A percentile compares a stretch with the other conserved stretches of the same genome.
Conservation (phyloP, 441 rosid species). For the Adansonia madagascariensis region DNA sequence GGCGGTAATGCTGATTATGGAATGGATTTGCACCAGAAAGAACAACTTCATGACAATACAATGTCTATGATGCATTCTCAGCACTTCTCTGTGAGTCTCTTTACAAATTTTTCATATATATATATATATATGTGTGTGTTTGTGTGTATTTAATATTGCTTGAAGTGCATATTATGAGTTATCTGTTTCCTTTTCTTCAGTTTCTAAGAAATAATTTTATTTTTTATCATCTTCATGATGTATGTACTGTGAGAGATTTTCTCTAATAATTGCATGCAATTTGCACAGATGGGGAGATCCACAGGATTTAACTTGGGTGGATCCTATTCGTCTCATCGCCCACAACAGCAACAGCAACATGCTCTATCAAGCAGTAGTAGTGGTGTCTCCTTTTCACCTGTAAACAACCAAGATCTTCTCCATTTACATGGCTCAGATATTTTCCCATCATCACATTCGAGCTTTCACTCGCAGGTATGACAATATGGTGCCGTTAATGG, state of each 20-base stretch:
- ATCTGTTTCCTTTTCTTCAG: not conserved
- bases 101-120: slow-evolving; percentile 15
- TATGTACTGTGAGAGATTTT: not conserved
- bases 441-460: slow-evolving; percentile 77
- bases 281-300: slow-evolving; percentile 84
- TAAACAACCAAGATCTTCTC: slow-evolving; percentile 76
- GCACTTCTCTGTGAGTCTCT: slow-evolving; percentile 79
- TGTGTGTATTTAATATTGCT: too few species aligned
- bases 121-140: too few species aligned
- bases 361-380: slow-evolving; percentile 68
- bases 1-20: slow-evolving; percentile 86
- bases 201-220: not conserved
- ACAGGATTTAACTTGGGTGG: slow-evolving; percentile 85
- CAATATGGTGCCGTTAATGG: slow-evolving; percentile 30
- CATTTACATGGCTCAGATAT: slow-evolving; percentile 78
- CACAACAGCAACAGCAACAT: slow-evolving; percentile 75
- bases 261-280: slow-evolving; percentile 30
- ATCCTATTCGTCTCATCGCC: slow-evolving; percentile 75
- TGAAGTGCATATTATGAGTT: slow-evolving; percentile 21
- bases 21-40: slow-evolving; percentile 94
- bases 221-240: not conserved
- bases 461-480: slow-evolving; percentile 87
- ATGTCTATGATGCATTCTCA: slow-evolving; percentile 94
- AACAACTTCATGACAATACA: slow-evolving; percentile 86
- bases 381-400: slow-evolving; percentile 68